phyloP scores from a whole-genome alignment of 2,329 filamentous ascomycete species.

The Fusarium chuoi region DNA sequence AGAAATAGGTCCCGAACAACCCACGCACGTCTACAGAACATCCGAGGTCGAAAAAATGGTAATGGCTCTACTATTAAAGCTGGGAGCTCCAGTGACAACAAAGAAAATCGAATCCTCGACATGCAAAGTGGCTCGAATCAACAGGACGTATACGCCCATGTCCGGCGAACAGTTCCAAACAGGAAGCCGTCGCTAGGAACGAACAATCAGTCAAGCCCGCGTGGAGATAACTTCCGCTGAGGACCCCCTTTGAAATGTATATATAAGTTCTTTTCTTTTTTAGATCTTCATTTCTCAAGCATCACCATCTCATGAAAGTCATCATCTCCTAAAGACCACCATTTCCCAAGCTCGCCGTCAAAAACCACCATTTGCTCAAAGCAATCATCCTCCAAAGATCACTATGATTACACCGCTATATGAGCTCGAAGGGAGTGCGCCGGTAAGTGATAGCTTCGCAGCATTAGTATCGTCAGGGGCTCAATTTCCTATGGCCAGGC shows the following conservation, averaged over 20 bases:
- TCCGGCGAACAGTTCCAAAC: not conserved
- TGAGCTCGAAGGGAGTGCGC: not conserved
- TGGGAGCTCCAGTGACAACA: not conserved
- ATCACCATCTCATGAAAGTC: not conserved
- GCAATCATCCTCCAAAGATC: too few species aligned
- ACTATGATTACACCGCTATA: not conserved
- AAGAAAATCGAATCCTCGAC: not conserved
- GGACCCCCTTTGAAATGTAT: not conserved
- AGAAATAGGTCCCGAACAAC: rapidly evolving
- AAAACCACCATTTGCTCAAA: not conserved
- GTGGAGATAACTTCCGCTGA: not conserved
- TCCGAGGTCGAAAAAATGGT: rapidly evolving
- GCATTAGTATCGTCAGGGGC: not conserved
- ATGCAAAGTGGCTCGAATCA: not conserved
- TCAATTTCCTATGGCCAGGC: not conserved
- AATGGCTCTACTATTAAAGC: not conserved
- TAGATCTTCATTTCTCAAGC: not conserved
- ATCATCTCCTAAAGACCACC: not conserved
- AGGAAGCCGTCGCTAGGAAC: not conserved
- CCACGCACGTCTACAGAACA: not conserved
- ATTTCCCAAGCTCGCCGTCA: not conserved
- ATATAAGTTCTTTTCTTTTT: not conserved
- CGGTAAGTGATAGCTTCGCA: not conserved
- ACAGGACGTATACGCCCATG: not conserved
- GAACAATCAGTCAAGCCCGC: not conserved